Percentiles rank a stretch among this genome's conserved stretches.
phyloP scores from a whole-genome alignment of 768 basidiomycete genomes.

The Leccinum broughii region DNA sequence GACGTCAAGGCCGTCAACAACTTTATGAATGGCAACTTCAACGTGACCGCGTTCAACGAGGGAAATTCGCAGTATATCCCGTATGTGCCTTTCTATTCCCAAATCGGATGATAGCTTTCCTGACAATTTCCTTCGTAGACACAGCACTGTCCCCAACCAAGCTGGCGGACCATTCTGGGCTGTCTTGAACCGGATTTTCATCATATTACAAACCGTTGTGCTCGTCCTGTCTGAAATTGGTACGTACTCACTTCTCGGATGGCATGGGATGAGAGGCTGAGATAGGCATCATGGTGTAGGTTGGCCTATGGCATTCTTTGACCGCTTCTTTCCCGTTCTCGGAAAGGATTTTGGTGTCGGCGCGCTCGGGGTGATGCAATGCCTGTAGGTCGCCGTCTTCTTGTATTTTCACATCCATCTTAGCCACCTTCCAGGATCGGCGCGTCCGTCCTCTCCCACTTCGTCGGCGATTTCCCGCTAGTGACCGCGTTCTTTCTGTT shows the following conservation, averaged over 20 bases:
- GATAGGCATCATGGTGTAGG: slow-evolving; percentile 29
- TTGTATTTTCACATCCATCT: not conserved
- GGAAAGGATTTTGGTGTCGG: slow-evolving; percentile 85
- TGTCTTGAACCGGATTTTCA: slow-evolving; percentile 72
- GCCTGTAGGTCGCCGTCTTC: slow-evolving; percentile 52
- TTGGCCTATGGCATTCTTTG: slow-evolving; percentile 79
- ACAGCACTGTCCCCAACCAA: slow-evolving; percentile 91
- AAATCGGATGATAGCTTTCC: not conserved
- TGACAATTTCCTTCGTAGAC: slow-evolving; percentile 33
- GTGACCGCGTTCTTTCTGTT: slow-evolving; percentile 88
- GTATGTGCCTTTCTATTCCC: slow-evolving; percentile 43
- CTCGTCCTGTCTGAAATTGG: slow-evolving; percentile 52
- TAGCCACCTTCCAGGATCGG: slow-evolving; percentile 46
- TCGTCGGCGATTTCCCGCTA: slow-evolving; percentile 81
- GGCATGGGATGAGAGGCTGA: not conserved
- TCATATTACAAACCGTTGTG: slow-evolving; percentile 76
- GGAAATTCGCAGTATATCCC: slow-evolving; percentile 80
- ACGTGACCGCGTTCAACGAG: slow-evolving; percentile 38
- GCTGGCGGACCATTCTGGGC: slow-evolving; percentile 73
- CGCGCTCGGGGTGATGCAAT: slow-evolving; percentile 84
- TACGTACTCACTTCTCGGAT: slow-evolving; percentile 27
- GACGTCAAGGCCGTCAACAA: slow-evolving; percentile 76
- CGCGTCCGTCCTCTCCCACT: slow-evolving; percentile 70
- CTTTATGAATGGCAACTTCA: slow-evolving; percentile 46
- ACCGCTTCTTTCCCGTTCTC: slow-evolving; percentile 89